Percentiles rank a stretch among this genome's conserved stretches.
Evolutionary conservation across 202 grass and related monocot species (phyloP).

Genomic region (Eragrostis tef): DNA sequence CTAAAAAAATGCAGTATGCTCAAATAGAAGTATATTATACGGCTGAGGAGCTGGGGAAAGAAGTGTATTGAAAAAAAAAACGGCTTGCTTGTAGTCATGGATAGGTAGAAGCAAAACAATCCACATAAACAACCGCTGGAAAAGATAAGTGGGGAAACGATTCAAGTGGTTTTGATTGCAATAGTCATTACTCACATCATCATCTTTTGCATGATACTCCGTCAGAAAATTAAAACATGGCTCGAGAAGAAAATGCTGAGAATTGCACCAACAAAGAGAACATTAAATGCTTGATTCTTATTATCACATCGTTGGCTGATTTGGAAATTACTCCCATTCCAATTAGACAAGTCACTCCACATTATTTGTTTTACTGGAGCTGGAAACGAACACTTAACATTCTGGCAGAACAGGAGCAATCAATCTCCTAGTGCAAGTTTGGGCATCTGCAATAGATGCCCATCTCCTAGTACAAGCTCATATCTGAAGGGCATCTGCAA

Average conservation of each 20-base stretch:
- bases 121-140: too few relatives aligned
- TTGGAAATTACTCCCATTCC: not conserved
- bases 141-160: too few relatives aligned
- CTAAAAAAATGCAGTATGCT: not conserved
- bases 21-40: too few relatives aligned
- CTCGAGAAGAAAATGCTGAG: not conserved
- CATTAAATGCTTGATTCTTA: constrained; percentile 34
- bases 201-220: not conserved
- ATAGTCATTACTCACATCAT: not conserved
- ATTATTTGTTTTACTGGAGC: constrained; percentile 46
- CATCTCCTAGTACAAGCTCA: constrained; percentile 46
- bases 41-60: too few relatives aligned
- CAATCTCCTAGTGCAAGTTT: constrained; percentile 45
- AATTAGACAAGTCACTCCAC: constrained; percentile 39
- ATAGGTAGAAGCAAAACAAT: too few relatives aligned
- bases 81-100: too few relatives aligned
- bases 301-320: constrained; percentile 29
- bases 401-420: constrained; percentile 31
- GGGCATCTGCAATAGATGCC: constrained; percentile 67
- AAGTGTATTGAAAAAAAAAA: too few relatives aligned
- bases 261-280: constrained; percentile 6
- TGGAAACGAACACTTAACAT: constrained; percentile 45
- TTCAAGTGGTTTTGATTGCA: not conserved
- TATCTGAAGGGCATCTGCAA: constrained; percentile 91
- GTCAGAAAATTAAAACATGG: not conserved